Evolutionary conservation across 2,329 filamentous ascomycete genomes (phyloP), one percentile per base, ranked within the genome.

Genomic region (Ceratocystis ficicola): DNA sequence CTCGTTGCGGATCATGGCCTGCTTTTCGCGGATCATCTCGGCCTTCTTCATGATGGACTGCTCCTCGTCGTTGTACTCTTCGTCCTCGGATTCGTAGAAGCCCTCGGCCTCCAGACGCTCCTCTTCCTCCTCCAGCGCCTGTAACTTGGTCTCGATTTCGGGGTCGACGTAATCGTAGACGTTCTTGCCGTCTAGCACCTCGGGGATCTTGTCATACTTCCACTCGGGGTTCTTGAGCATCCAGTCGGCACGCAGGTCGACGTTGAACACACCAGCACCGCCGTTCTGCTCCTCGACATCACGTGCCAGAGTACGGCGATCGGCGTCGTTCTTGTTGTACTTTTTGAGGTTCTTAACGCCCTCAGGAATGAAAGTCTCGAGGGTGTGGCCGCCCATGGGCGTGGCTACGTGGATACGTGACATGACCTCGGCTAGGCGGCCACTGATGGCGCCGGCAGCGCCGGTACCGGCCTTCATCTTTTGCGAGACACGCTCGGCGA

Each of bases 101-200:
- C 94, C 94, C 70, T 96, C 90, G 6, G 85, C 87, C 76, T 96
- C 88, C 15, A 97, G 84, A 72, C 87, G 87, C 78, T 96, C 93
- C 76, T 99, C 94, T 74, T 99, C 95, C 69, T 92, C 92, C 76
- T 99, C 94, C 44, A 99, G 82, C 66, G 90, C 90, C 63, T 87
- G 86, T 62, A 99, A 83, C 80, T 96, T 97, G 70, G 86, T 83
- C 73, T 96, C 94, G 73, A 99, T 99, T 66, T 99, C 95, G 0
- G 93, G 92, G 73, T 97, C 94, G 73, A 99, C 86, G 76, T 90
- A 99, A 77, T 99, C 94, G 78, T 93, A 94, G 67, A 99, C 89
- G 75, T 99, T 99, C 82, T 93, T 92, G 76, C 94, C 94, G 73
- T 97, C 86, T 76, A 92, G 88, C 62, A 96, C 82, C 77, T 99